Evolutionary conservation across 176 grass and related monocot species (phyloP), one percentile per base, ranked within the genome.

Genomic region (Triticum dicoccoides): DNA sequence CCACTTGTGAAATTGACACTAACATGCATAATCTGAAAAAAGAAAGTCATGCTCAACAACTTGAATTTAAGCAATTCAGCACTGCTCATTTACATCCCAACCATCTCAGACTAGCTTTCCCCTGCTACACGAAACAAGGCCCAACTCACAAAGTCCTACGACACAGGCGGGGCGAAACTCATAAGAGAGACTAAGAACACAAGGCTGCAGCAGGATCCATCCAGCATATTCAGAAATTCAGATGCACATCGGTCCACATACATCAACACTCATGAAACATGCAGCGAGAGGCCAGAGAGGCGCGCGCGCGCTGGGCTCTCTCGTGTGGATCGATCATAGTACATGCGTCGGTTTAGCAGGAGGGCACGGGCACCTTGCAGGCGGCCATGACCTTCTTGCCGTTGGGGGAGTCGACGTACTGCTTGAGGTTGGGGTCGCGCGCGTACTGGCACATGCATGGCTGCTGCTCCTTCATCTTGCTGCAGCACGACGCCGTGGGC

Each of bases 391-490:
- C 38, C 65, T 74, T 94, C 92, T 83, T 89, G 78, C 78, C 84
- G 72, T 91, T 94, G 35, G 76, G 67, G 58, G 89, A 91, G 92
- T 38, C 54, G 76, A 94, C 84, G 84, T 94, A 91, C 52, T 78
- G 77, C 84, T 83, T 70, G 71, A 94, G 83, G 77, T 73, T 89
- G 11, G 93, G 95, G 89, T 98, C 92, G 20, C 72, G 85, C 30
- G 76, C 91, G 76, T 93, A 98, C 83, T 94, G 81, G 85, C 95
- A 98, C 78, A 95, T 24, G 89, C 95, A 98, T 24, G 95, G 77
- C 89, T 83, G 65, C 85, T 98, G 95, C 65, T 62, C 83, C 85
- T 76, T 93, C 61, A 98, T 69, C 84, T 82, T 81, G 83, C 79
- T 76, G 83, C 92, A 95, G 88, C 95, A 97, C 25, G 87, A 37